Evolutionary conservation across 306 rosid genomes (phyloP).

Genomic region (Cajanus cajan): DNA sequence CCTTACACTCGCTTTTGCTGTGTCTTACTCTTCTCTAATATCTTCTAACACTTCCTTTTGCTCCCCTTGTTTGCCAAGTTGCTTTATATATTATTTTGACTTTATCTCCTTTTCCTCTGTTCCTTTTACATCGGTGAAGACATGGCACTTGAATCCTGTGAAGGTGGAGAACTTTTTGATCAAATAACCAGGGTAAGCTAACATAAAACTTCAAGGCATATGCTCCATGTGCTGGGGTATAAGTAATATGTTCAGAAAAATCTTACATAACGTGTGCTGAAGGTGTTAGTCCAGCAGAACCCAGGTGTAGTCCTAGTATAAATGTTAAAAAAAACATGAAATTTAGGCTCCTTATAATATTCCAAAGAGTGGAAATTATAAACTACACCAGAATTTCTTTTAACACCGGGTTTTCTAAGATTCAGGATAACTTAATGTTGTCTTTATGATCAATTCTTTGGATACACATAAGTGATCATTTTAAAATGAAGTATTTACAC

Average conservation of each 20-base stretch:
- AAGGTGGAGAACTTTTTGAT: conserved; percentile 99
- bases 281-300: not conserved
- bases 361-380: conserved; percentile 14
- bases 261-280: not conserved
- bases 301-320: not conserved
- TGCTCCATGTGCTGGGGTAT: conserved; percentile 22
- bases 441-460: not conserved
- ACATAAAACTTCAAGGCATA: not conserved
- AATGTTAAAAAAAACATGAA: not conserved
- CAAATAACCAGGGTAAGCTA: conserved; percentile 96
- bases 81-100: conserved; percentile 33
- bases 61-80: conserved; percentile 32
- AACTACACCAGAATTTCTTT: not conserved
- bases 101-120: conserved; percentile 27
- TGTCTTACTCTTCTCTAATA: conserved; percentile 26
- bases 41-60: not conserved
- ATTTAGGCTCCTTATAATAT: not conserved
- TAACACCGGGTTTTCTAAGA: conserved; percentile 9
- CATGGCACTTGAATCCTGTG: conserved; percentile 99
- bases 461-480: not conserved
- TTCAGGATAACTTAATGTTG: conserved; percentile 7
- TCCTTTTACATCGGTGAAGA: conserved; percentile 51
- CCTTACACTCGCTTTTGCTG: conserved; percentile 1
- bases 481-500: not conserved
- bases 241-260: conserved; percentile 1